phyloP scores from a whole-genome alignment of 2,329 filamentous ascomycete species.

The Ceratocystiopsis brevicomis region DNA sequence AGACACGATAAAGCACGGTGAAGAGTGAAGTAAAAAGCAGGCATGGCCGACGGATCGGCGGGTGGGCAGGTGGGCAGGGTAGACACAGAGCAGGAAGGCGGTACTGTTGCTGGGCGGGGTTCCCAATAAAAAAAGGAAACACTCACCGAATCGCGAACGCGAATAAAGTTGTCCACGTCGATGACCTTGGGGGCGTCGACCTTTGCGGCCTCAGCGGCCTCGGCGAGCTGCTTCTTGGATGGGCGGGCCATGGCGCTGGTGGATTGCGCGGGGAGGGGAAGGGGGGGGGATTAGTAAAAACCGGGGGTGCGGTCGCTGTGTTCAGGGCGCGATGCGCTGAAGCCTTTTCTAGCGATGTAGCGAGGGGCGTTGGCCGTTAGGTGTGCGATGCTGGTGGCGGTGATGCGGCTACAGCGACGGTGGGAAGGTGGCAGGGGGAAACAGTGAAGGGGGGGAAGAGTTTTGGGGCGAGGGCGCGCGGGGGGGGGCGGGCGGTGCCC shows the following conservation, averaged over 20 bases:
- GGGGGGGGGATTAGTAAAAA: too few species aligned
- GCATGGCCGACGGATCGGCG: too few species aligned
- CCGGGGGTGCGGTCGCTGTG: conserved; percentile 5
- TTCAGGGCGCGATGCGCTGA: conserved; percentile 7
- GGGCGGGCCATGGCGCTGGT: conserved; percentile 11
- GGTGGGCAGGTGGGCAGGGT: too few species aligned
- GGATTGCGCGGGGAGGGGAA: too few species aligned
- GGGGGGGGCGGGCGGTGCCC: conserved; percentile 7
- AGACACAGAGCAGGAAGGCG: neutral
- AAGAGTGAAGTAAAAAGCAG: neutral
- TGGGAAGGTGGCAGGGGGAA: neutral
- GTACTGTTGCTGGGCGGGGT: neutral
- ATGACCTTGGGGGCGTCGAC: conserved; percentile 28
- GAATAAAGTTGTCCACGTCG: conserved; percentile 57
- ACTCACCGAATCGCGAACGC: conserved; percentile 67
- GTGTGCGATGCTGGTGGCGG: conserved; percentile 4
- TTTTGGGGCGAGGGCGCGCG: too few species aligned
- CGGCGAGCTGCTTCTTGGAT: conserved; percentile 11
- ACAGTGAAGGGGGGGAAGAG: neutral
- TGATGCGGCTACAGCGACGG: neutral
- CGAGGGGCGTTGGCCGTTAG: conserved; percentile 1
- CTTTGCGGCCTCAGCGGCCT: conserved; percentile 9
- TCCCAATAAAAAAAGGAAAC: conserved; percentile 5
- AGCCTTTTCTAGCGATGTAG: conserved; percentile 5
- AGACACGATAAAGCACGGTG: neutral